These are phyloP conservation scores for Citrus inodora DNA, from an alignment of 345 rosid genomes.

Conservation along the genomic window DNA sequence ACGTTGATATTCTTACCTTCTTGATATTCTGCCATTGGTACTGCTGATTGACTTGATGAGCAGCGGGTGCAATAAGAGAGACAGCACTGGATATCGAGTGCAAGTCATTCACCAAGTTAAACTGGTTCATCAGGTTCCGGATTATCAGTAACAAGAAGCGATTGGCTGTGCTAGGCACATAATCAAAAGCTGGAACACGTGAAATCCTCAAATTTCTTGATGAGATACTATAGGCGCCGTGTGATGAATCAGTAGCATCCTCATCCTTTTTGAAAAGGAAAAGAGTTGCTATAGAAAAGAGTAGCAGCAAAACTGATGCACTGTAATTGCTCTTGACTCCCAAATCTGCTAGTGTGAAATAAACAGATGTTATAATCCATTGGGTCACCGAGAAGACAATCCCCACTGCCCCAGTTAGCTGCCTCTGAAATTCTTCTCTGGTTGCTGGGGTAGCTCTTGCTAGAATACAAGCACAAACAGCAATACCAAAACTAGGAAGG, in stretches of 20 bases:
- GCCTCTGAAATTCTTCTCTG: neutral
- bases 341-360: neutral
- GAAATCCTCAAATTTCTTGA: neutral
- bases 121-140: neutral
- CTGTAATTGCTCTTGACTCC: neutral
- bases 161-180: neutral
- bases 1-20: neutral
- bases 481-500: neutral
- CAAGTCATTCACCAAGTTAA: neutral
- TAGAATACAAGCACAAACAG: neutral
- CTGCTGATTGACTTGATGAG: neutral
- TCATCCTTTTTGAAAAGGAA: neutral
- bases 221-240: neutral
- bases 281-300: neutral
- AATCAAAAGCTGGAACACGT: neutral
- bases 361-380: neutral
- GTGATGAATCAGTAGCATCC: neutral
- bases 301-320: neutral
- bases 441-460: neutral
- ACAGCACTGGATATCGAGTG: neutral
- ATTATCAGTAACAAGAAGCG: too few species aligned
- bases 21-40: neutral
- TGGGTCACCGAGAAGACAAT: neutral
- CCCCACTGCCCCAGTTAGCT: neutral
- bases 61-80: neutral